Conservation (phyloP, 257 asterid species). For the Primulina tabacum region DNA sequence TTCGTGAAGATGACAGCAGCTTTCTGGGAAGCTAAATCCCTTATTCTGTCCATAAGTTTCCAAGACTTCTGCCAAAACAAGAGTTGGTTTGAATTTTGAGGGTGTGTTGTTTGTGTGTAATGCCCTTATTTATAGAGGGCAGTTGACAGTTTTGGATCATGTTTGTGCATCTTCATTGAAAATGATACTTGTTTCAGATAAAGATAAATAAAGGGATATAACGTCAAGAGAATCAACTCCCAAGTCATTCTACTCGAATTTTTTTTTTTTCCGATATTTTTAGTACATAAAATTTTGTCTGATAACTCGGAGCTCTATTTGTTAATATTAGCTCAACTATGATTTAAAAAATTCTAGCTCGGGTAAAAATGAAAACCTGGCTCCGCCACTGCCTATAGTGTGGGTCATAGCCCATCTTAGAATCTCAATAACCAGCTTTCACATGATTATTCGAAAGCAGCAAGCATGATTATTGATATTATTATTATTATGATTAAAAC, state of each 20-base stretch:
- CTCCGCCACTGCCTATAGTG: no score
- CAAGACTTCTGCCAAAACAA: neutral
- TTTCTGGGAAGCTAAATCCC: constrained; percentile 42
- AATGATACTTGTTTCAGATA: constrained; percentile 33
- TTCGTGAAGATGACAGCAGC: constrained; percentile 50
- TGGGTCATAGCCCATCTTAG: no score
- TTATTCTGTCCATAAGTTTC: constrained; percentile 33
- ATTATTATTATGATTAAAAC: no score
- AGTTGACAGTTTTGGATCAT: constrained; percentile 29
- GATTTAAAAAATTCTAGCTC: no score
- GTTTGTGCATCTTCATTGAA: constrained; percentile 25
- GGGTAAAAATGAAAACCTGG: no score
- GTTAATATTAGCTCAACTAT: no score
- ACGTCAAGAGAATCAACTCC: no score
- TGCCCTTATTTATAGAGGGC: constrained; percentile 40
- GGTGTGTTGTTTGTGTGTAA: constrained; percentile 4
- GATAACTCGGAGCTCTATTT: no score
- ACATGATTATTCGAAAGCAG: no score
- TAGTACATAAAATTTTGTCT: no score
- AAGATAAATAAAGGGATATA: constrained; percentile 6
- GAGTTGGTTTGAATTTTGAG: constrained; percentile 3
- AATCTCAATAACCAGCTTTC: neutral
- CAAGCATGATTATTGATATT: no score
- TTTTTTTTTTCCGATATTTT: no score
- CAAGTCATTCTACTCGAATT: neutral